Evolutionary conservation across 768 basidiomycete genomes (phyloP).

Genomic region (Lactarius pseudohatsudake): DNA sequence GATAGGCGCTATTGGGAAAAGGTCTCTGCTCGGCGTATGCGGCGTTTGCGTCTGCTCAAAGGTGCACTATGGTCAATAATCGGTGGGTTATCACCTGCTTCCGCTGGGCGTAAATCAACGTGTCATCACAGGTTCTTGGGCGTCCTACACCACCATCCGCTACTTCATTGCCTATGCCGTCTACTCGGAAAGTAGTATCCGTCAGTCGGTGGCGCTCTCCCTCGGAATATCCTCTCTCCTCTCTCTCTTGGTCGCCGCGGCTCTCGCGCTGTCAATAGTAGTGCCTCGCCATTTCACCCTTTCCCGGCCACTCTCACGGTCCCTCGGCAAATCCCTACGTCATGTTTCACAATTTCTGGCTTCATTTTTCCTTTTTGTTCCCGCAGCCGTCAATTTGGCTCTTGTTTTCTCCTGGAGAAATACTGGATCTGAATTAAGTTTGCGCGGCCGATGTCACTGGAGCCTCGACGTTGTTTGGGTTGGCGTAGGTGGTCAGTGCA

Average conservation of each 20-base stretch:
- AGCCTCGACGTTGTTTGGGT: slow-evolving; percentile 72
- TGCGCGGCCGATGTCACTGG: slow-evolving; percentile 52
- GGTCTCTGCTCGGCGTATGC: slow-evolving; percentile 36
- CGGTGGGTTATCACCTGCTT: slow-evolving; percentile 34
- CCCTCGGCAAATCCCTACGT: slow-evolving; percentile 36
- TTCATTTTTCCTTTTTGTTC: slow-evolving; percentile 46
- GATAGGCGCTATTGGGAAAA: slow-evolving; percentile 35
- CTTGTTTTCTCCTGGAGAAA: slow-evolving; percentile 55
- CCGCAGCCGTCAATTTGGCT: slow-evolving; percentile 55
- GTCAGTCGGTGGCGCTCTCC: slow-evolving; percentile 46
- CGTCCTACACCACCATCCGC: slow-evolving; percentile 58
- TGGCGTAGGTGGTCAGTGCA: slow-evolving; percentile 35
- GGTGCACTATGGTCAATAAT: slow-evolving; percentile 38
- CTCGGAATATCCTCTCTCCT: slow-evolving; percentile 49
- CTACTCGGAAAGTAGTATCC: slow-evolving; percentile 39
- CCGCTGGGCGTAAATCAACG: neutral
- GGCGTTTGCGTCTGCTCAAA: slow-evolving; percentile 36
- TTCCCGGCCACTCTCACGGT: slow-evolving; percentile 36
- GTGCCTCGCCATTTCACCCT: slow-evolving; percentile 37
- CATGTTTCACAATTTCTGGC: slow-evolving; percentile 45
- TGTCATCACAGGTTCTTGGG: slow-evolving; percentile 53
- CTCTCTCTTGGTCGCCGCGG: slow-evolving; percentile 33
- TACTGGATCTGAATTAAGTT: slow-evolving; percentile 40
- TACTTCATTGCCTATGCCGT: slow-evolving; percentile 61
- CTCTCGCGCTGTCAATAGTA: slow-evolving; percentile 36